Conservation (phyloP, 345 rosid genomes). For the Gossypium thurberi region DNA sequence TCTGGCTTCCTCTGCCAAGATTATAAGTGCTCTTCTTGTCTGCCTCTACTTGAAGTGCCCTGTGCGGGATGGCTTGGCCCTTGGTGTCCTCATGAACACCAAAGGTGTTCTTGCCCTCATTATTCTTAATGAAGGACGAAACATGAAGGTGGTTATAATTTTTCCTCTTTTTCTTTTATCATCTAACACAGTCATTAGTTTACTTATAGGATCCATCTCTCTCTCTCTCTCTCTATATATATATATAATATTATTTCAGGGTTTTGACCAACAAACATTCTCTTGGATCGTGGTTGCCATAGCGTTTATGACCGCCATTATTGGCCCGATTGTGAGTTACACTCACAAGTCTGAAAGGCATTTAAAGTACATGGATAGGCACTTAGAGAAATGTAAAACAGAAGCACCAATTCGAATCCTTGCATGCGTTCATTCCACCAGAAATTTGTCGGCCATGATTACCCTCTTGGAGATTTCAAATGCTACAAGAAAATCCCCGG, state of each 20-base stretch:
- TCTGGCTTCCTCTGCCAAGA: constrained; percentile 24
- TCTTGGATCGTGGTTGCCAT: constrained; percentile 29
- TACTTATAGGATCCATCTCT: too few species aligned
- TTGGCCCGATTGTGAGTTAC: constrained; percentile 30
- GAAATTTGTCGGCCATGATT: constrained; percentile 37
- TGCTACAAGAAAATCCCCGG: constrained; percentile 51
- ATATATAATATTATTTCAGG: constrained; percentile 19
- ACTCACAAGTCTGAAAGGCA: constrained; percentile 34
- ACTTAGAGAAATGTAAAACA: constrained; percentile 32
- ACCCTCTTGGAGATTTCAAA: constrained; percentile 47
- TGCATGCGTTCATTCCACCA: constrained; percentile 39
- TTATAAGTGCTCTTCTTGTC: constrained; percentile 25
- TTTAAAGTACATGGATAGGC: constrained; percentile 25
- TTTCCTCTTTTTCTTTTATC: too few species aligned
- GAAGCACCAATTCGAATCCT: constrained; percentile 46
- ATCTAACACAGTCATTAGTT: too few species aligned
- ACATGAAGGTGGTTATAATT: constrained; percentile 9
- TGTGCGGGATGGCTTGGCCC: constrained; percentile 28
- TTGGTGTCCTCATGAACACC: constrained; percentile 49
- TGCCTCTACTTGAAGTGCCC: constrained; percentile 18
- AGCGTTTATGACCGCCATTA: constrained; percentile 35
- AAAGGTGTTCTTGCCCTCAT: constrained; percentile 38
- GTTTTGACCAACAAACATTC: constrained; percentile 31
- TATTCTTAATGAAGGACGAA: constrained; percentile 34
- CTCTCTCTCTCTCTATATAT: neutral